Evolutionary conservation across 192 early-diverging fungal genomes (phyloP).

Genomic region (Phlyctochytrium planicorne): DNA sequence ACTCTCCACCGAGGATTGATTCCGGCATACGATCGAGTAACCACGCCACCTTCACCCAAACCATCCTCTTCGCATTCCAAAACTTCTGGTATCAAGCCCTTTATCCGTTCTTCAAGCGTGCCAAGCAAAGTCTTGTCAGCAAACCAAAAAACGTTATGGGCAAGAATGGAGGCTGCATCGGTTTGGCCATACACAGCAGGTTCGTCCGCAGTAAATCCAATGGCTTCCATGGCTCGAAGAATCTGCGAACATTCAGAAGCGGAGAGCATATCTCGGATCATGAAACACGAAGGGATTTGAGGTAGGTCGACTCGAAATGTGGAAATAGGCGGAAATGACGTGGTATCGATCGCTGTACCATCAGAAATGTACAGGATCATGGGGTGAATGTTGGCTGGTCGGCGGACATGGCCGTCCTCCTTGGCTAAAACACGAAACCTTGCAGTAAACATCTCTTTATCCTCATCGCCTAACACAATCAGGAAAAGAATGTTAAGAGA

Average conservation of each 20-base stretch:
- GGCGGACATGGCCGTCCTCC: conserved; percentile 55
- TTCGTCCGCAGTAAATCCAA: conserved; percentile 66
- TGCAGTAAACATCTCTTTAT: neutral
- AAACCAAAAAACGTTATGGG: conserved; percentile 71
- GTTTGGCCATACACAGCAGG: conserved; percentile 35
- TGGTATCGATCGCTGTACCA: conserved; percentile 48
- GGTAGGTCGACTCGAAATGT: conserved; percentile 51
- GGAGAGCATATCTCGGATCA: conserved; percentile 54
- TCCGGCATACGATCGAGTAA: conserved; percentile 36
- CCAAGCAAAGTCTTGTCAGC: conserved; percentile 55
- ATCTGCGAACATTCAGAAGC: conserved; percentile 58
- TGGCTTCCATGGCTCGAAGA: conserved; percentile 50
- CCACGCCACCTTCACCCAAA: conserved; percentile 31
- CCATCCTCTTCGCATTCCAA: conserved; percentile 16
- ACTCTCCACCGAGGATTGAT: conserved; percentile 64
- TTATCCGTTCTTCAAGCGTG: conserved; percentile 46
- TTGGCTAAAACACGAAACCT: conserved; percentile 53
- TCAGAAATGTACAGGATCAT: conserved; percentile 58
- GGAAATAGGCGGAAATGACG: conserved; percentile 27
- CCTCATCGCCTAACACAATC: no score
- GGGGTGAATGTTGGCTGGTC: conserved; percentile 59
- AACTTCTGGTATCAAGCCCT: neutral
- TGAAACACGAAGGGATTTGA: conserved; percentile 55
- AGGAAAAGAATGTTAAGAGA: no score
- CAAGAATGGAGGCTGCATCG: conserved; percentile 53